A percentile compares a stretch with the other conserved stretches of the same genome.
Conservation (phyloP, 2,329 filamentous ascomycete genomes). For the Penicillium nordicum region DNA sequence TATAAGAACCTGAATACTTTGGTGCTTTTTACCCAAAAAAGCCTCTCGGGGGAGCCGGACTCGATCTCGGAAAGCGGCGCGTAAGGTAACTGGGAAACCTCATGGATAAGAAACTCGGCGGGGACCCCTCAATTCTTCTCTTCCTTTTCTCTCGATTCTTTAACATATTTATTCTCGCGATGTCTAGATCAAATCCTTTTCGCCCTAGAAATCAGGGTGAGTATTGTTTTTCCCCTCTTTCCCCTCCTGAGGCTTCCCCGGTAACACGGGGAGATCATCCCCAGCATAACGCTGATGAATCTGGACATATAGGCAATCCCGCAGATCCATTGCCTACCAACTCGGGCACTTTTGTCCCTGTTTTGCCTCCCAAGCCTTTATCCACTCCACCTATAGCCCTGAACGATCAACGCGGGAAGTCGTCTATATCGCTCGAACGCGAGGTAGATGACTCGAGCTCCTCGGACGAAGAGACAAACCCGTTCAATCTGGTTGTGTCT, state of each 20-base stretch:
- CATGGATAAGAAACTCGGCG: constrained; percentile 23
- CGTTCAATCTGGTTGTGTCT: constrained; percentile 36
- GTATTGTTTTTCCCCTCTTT: constrained; percentile 8
- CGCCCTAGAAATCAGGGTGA: constrained; percentile 43
- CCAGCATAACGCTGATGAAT: constrained; percentile 1
- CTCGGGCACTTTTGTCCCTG: background rate
- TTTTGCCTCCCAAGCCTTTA: constrained; percentile 8
- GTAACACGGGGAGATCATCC: constrained; percentile 2
- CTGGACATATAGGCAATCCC: constrained; percentile 11
- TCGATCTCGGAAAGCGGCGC: constrained; percentile 23
- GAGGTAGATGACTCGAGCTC: constrained; percentile 29
- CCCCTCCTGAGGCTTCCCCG: constrained; percentile 16
- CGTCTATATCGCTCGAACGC: constrained; percentile 22
- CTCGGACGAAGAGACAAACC: constrained; percentile 40
- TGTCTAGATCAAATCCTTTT: constrained; percentile 52
- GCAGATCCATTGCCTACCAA: constrained; percentile 5
- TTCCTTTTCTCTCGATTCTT: constrained; percentile 16
- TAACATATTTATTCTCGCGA: constrained; percentile 28
- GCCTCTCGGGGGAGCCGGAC: constrained; percentile 22
- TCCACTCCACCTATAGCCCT: constrained; percentile 18
- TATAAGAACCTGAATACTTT: background rate
- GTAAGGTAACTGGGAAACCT: constrained; percentile 12
- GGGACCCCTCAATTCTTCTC: constrained; percentile 19
- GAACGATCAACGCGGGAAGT: constrained; percentile 20
- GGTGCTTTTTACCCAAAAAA: background rate